Conservation (phyloP, 2,329 filamentous ascomycete genomes). For the Beauveria sp. region DNA sequence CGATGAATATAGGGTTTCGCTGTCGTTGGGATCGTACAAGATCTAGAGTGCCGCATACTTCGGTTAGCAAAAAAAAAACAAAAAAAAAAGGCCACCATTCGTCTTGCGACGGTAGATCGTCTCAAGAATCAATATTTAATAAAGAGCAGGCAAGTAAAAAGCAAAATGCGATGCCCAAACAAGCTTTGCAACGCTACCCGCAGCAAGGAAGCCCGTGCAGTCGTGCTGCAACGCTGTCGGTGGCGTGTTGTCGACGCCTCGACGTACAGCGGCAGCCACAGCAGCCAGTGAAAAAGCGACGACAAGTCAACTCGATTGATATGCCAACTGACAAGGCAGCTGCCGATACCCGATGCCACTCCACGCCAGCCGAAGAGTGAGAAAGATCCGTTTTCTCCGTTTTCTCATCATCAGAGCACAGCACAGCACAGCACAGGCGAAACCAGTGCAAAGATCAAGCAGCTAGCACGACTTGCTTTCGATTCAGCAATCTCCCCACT, state of each 20-base stretch:
- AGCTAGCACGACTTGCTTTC: neutral
- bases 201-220: neutral
- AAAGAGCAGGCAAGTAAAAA: neutral
- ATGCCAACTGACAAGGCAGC: too few species aligned
- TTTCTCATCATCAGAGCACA: neutral
- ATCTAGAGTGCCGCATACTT: neutral
- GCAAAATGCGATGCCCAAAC: neutral
- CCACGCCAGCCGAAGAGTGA: neutral
- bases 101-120: neutral
- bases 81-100: neutral
- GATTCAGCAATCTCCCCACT: too few species aligned
- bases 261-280: neutral
- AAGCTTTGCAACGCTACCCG: neutral
- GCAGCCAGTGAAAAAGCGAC: too few species aligned
- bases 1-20: neutral
- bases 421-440: neutral
- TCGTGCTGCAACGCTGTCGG: neutral
- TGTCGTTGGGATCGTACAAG: neutral
- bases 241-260: neutral
- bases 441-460: neutral
- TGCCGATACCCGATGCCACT: neutral
- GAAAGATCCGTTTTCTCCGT: neutral
- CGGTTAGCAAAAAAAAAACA: neutral
- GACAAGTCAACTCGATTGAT: too few species aligned
- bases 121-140: neutral